These are phyloP conservation scores for Collybia sordida DNA, from an alignment of 768 basidiomycete species.

Conservation along the genomic window DNA sequence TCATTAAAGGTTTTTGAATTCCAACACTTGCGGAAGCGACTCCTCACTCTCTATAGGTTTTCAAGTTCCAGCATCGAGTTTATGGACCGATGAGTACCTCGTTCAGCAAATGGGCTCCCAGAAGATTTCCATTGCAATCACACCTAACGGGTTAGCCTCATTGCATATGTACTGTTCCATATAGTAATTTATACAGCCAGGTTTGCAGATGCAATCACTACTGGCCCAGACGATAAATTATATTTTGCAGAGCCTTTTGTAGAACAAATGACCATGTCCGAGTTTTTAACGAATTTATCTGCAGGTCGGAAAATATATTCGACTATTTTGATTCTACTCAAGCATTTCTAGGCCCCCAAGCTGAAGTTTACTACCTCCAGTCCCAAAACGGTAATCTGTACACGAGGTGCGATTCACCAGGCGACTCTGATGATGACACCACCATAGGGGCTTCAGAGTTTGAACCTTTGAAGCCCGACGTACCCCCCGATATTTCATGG, in stretches of 20 bases:
- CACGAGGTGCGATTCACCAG: slow-evolving; percentile 39
- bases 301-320: slow-evolving; percentile 21
- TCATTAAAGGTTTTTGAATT: slow-evolving; percentile 58
- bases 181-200: slow-evolving; percentile 32
- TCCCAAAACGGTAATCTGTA: slow-evolving; percentile 92
- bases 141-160: slow-evolving; percentile 72
- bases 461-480: slow-evolving; percentile 56
- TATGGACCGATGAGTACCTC: slow-evolving; percentile 73
- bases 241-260: slow-evolving; percentile 79
- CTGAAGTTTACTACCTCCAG: slow-evolving; percentile 72
- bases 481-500: slow-evolving; percentile 70
- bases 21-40: neutral
- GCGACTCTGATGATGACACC: slow-evolving; percentile 15
- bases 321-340: too few species aligned
- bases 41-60: slow-evolving; percentile 35
- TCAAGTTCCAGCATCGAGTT: slow-evolving; percentile 41
- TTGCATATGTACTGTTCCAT: slow-evolving; percentile 2
- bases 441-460: slow-evolving; percentile 51
- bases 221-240: slow-evolving; percentile 46
- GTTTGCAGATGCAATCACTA: slow-evolving; percentile 72
- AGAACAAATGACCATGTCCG: slow-evolving; percentile 64
- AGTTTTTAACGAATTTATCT: slow-evolving; percentile 43
- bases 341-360: neutral
- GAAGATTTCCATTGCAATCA: slow-evolving; percentile 71
- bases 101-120: slow-evolving; percentile 49